Percentiles rank a stretch among this genome's conserved stretches.
These are phyloP conservation scores for Penstemon davidsonii DNA, from an alignment of 257 asterid species.

Conservation along the genomic window DNA sequence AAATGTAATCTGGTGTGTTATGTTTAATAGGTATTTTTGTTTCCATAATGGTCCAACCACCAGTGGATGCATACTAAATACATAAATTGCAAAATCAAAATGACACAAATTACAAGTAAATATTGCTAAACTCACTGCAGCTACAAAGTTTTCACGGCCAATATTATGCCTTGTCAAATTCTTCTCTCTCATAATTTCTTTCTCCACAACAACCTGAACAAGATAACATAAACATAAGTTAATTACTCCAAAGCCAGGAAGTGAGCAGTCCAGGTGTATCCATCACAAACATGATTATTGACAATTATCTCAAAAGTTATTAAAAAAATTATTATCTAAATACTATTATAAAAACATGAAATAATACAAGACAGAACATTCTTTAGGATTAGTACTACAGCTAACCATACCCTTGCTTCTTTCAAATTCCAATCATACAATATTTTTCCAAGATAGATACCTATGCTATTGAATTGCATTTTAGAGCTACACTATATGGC, in stretches of 20 bases:
- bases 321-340: no score
- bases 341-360: no score
- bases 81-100: slow-evolving; percentile 6
- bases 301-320: no score
- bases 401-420: no score
- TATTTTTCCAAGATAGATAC: no score
- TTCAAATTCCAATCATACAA: no score
- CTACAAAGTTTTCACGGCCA: slow-evolving; percentile 69
- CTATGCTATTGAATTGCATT: no score
- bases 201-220: slow-evolving; percentile 86
- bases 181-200: slow-evolving; percentile 77
- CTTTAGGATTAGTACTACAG: no score
- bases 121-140: slow-evolving; percentile 56
- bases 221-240: slow-evolving; percentile 27
- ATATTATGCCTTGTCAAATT: slow-evolving; percentile 78
- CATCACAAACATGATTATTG: no score
- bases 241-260: slow-evolving; percentile 3
- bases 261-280: neutral
- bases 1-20: neutral
- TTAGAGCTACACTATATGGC: no score
- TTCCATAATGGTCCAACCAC: neutral
- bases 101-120: neutral
- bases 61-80: neutral
- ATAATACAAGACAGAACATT: no score
- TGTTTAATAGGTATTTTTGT: neutral